These are phyloP conservation scores for Niveomyces coronatus DNA, from an alignment of 2,329 filamentous ascomycete genomes.

Conservation along the genomic window DNA sequence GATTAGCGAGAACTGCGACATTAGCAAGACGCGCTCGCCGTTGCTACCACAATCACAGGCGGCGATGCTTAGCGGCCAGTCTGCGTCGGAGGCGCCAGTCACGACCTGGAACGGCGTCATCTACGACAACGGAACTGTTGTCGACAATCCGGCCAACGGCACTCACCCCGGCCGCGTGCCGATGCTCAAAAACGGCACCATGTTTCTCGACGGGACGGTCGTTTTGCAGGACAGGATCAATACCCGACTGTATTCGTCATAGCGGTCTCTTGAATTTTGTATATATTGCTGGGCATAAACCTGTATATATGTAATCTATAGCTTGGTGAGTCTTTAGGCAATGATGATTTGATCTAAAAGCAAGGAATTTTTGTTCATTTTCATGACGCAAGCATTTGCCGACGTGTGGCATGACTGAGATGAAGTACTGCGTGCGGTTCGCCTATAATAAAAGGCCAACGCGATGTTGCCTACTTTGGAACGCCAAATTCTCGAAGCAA, in stretches of 20 bases:
- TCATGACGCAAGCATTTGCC: too few relatives aligned
- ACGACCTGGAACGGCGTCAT: constrained; percentile 20
- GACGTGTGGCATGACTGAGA: too few relatives aligned
- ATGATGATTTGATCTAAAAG: constrained; percentile 1
- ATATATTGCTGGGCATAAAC: not conserved
- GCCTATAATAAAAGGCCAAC: not conserved
- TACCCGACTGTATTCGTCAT: constrained; percentile 9
- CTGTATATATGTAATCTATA: not conserved
- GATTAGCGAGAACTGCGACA: constrained; percentile 23
- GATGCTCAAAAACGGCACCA: constrained; percentile 18
- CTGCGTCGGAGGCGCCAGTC: not conserved
- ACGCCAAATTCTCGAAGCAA: constrained; percentile 5
- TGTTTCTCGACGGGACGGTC: constrained; percentile 17
- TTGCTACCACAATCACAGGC: constrained; percentile 11
- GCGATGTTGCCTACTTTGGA: not conserved
- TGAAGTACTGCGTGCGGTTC: too few relatives aligned
- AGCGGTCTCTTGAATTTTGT: not conserved
- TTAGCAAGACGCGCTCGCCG: constrained; percentile 16
- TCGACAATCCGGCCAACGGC: constrained; percentile 15
- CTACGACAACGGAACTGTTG: constrained; percentile 21
- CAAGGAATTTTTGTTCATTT: too few relatives aligned
- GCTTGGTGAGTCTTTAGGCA: constrained; percentile 3
- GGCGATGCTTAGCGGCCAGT: not conserved
- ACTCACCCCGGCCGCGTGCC: constrained; percentile 14
- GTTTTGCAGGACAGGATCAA: constrained; percentile 14